These are phyloP conservation scores for Collybia nuda DNA, from an alignment of 768 basidiomycete species.

Conservation along the genomic window DNA sequence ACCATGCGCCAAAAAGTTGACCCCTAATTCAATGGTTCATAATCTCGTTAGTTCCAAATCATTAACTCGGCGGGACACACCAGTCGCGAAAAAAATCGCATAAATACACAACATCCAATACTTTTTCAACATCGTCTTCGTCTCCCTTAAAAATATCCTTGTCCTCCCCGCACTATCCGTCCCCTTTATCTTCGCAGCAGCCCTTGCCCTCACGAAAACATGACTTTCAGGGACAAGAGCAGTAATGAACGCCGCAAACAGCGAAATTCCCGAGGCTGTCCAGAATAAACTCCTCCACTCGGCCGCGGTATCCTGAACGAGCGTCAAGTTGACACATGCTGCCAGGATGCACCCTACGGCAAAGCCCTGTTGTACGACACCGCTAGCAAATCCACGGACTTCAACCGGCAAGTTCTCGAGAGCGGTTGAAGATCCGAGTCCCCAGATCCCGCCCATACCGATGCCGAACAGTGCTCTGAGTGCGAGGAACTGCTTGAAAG, in stretches of 20 bases:
- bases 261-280: slow-evolving; percentile 67
- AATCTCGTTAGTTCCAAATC: neutral
- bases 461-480: slow-evolving; percentile 83
- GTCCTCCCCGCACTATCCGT: slow-evolving; percentile 58
- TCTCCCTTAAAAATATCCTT: slow-evolving; percentile 70
- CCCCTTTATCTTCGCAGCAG: slow-evolving; percentile 56
- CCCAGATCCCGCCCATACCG: slow-evolving; percentile 91
- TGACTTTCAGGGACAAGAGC: slow-evolving; percentile 75
- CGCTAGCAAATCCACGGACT: slow-evolving; percentile 81
- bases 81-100: slow-evolving; percentile 79
- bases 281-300: slow-evolving; percentile 84
- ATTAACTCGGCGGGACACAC: slow-evolving; percentile 22
- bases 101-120: slow-evolving; percentile 88
- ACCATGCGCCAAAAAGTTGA: slow-evolving; percentile 56
- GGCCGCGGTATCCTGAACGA: slow-evolving; percentile 43
- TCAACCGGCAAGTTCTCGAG: slow-evolving; percentile 90
- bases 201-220: slow-evolving; percentile 66
- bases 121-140: slow-evolving; percentile 69
- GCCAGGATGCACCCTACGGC: slow-evolving; percentile 83
- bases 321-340: slow-evolving; percentile 74
- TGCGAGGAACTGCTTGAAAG: slow-evolving; percentile 76
- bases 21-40: slow-evolving; percentile 25
- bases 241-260: slow-evolving; percentile 68
- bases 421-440: slow-evolving; percentile 74
- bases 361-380: slow-evolving; percentile 88